Evolutionary conservation across 1,284 basidiomycete genomes (phyloP), one percentile per base, ranked within the genome.

Genomic region (Flammula alnicola): DNA sequence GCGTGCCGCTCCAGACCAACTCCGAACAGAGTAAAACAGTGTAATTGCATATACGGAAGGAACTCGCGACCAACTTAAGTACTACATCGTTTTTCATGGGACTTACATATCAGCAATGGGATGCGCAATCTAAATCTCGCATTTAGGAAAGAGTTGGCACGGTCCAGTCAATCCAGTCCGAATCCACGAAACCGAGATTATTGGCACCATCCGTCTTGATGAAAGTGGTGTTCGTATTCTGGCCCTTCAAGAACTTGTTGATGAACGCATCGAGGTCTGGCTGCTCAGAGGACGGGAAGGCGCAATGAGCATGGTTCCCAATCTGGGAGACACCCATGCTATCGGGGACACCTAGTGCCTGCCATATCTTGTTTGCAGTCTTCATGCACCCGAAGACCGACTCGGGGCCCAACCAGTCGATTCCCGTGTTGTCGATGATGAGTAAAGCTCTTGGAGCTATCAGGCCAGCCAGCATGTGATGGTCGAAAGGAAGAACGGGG

Each of bases 371-470:
- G 55, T 73, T 72, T 27, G 73, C 77, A 1, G 78, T 75, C 52
- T 67, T 74, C 71, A 76, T 71, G 59, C 76, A 78, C 9, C 78
- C 79, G 58, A 63, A 81, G 12, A 69, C 68, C 44, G 69, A 72
- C 52, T 72, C 63, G 25, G 75, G 74, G 33, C 77, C 76, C 17
- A 80, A 70, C 79, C 79, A 81, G 39, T 74, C 74, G 49, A 70
- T 72, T 45, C 74, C 71, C 20, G 76, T 75, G 64, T 81, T 79
- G 63, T 80, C 79, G 57, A 77, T 76, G 49, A 75, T 64, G 54
- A 80, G 64, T 41, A 81, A 56, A 9, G 67, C 71, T 35, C 79
- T 73, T 12, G 80, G 80, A n/a, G 79, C 79, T 50, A 81, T 69
- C 44, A 82, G 61, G 2, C 67, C 79, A 12, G 74, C 68, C 50